Evolutionary conservation across 495 filamentous ascomycete genomes (phyloP), one percentile per base, ranked within the genome.

Genomic region (Amorphotheca resinae): DNA sequence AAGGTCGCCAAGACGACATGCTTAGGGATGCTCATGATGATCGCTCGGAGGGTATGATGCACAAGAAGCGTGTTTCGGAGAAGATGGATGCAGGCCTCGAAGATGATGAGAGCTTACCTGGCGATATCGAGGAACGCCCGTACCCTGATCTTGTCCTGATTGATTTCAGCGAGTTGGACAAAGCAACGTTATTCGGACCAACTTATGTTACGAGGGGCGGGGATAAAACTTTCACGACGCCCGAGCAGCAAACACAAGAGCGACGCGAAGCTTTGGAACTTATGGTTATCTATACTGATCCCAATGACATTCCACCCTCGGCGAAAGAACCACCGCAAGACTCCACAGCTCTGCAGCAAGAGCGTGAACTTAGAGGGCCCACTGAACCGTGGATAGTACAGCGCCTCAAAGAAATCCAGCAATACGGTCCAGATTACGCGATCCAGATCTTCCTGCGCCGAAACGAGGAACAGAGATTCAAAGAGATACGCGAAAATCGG

Each of bases 251-350:
- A 30, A 65, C 67, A 3, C 86, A 86, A 55, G 69, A 80, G 22
- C 69, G 78, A 38, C 76, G 83, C 7, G 88, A 93, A 59, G 64
- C 68, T 16, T 77, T 68, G n/a, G 87, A 83, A 18, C 71, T 94
- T 23, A 86, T 93, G 77, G 82, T 80, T 4, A 74, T 87, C 46
- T 91, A 94, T 53, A 73, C 80, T 1, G 76, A 77, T 40, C 59
- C 64, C 25, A 71, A 72, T 5, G 87, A 93, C 52, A 80, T 93
- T 46, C 88, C 88, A 3, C 64, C 76, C 1, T 76, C 79, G 0
- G 82, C 88, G 1, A 75, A 79, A 42, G 88, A 93, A 40, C 85
- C 87, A 2, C 58, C 68, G 5, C 38, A 53, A 8, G 33, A 45
- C 5, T 7, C 25, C 34, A 21, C 17, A 16, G 22, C 22, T 34